Conservation (phyloP, 78 protist genomes). For the Mantamonas sphyraenae region DNA sequence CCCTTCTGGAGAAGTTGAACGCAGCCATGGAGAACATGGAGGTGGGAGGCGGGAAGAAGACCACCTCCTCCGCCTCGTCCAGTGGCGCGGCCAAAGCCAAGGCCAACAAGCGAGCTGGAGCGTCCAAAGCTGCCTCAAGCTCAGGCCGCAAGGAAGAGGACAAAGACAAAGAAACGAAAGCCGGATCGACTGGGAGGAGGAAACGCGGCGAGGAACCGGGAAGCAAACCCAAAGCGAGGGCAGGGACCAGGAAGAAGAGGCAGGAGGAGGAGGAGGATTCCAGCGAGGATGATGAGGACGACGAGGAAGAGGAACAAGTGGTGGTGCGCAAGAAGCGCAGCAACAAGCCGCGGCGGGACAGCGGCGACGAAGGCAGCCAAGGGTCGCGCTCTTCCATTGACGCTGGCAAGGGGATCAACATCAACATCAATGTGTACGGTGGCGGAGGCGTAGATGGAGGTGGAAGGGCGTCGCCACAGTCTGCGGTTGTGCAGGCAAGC, state of each 20-base stretch:
- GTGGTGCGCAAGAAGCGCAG: too few species aligned
- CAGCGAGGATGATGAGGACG: too few species aligned
- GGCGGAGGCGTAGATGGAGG: not conserved
- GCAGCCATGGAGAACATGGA: conserved; percentile 3
- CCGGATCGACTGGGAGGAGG: too few species aligned
- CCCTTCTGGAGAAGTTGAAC: too few species aligned
- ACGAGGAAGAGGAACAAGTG: not conserved
- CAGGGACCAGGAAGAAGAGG: too few species aligned
- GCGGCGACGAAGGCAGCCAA: too few species aligned
- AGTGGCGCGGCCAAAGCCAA: not conserved
- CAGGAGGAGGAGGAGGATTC: too few species aligned
- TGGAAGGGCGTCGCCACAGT: not conserved
- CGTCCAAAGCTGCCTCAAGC: not conserved
- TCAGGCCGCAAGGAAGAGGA: not conserved
- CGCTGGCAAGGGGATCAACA: not conserved
- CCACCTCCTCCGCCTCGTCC: not conserved
- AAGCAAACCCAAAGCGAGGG: too few species aligned
- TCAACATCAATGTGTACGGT: not conserved
- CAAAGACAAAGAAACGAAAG: too few species aligned
- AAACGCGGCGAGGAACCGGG: too few species aligned
- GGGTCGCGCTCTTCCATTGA: too few species aligned
- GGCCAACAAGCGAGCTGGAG: not conserved
- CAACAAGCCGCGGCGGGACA: too few species aligned
- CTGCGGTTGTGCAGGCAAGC: not conserved
- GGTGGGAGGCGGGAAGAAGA: not conserved